phyloP scores from a whole-genome alignment of 2,329 filamentous ascomycete genomes.

The Arthrobotrys pseudoclavata region DNA sequence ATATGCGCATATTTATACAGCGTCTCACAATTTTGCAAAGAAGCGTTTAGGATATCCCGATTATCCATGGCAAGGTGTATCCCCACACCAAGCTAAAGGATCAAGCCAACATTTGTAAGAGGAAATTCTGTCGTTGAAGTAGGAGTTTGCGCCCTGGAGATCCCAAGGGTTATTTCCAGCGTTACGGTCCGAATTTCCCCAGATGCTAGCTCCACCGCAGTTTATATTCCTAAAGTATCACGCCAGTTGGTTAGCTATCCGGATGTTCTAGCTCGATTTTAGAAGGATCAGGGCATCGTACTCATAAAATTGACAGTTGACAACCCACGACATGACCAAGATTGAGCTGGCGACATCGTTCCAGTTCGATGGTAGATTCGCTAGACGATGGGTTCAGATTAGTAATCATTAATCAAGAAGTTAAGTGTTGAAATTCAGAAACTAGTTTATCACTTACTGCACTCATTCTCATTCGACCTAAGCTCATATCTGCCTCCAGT shows the following conservation, averaged over 20 bases:
- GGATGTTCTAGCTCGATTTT: no score
- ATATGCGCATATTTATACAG: background rate
- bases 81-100: constrained; percentile 25
- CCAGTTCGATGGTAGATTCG: constrained; percentile 21
- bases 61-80: constrained; percentile 17
- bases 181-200: constrained; percentile 6
- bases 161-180: constrained; percentile 9
- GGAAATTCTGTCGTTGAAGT: constrained; percentile 19
- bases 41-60: background rate
- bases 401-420: background rate
- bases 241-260: background rate
- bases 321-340: constrained; percentile 2
- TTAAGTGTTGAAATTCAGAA: background rate
- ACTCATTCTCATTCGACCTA: constrained; percentile 29
- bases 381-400: background rate
- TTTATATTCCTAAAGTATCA: background rate
- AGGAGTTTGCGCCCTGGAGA: constrained; percentile 32
- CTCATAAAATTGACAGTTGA: constrained; percentile 18
- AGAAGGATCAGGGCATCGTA: background rate
- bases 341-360: constrained; percentile 21
- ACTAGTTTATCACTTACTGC: constrained; percentile 4
- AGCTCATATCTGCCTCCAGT: constrained; percentile 11
- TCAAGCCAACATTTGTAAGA: constrained; percentile 36
- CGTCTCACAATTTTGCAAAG: background rate
- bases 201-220: constrained; percentile 6